Percentiles rank a stretch among this genome's conserved stretches.
Evolutionary conservation across 495 filamentous ascomycete genomes (phyloP).

Genomic region (Aspergillus kassunensis): DNA sequence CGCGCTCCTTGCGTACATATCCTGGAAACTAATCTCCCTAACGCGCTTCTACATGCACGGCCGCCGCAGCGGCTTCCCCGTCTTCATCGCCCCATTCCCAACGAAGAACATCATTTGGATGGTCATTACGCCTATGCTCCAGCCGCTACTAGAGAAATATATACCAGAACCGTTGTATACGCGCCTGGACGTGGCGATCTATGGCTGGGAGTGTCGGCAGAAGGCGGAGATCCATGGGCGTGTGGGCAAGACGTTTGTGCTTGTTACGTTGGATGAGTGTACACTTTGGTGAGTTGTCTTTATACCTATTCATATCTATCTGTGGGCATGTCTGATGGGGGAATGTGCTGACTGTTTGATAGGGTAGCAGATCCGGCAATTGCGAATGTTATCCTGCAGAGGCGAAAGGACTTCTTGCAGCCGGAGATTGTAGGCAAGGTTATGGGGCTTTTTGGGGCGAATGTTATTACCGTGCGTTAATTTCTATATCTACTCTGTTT

Average conservation of each 20-base stretch:
- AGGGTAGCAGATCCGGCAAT: conserved; percentile 22
- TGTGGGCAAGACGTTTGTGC: conserved; percentile 20
- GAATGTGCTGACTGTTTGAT: neutral
- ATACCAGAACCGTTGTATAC: conserved; percentile 19
- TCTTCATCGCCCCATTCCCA: conserved; percentile 53
- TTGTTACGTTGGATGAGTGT: conserved; percentile 25
- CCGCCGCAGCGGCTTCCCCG: conserved; percentile 61
- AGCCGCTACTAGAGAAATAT: conserved; percentile 16
- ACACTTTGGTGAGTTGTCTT: conserved; percentile 20
- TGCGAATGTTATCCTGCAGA: conserved; percentile 21
- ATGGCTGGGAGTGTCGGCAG: conserved; percentile 30
- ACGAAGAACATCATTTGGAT: conserved; percentile 25
- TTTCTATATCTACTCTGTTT: no score
- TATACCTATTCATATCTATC: no score
- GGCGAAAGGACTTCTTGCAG: conserved; percentile 28
- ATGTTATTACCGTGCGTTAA: conserved; percentile 27
- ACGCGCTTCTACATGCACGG: conserved; percentile 39
- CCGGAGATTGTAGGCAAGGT: conserved; percentile 18
- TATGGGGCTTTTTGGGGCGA: conserved; percentile 27
- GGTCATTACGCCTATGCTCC: conserved; percentile 20
- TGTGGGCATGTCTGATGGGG: no score
- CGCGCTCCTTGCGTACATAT: no score
- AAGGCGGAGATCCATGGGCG: conserved; percentile 15
- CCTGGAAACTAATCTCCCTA: conserved; percentile 1
- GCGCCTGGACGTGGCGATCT: conserved; percentile 16